Evolutionary conservation across 768 basidiomycete genomes (phyloP).

Genomic region (Collybia sp.): DNA sequence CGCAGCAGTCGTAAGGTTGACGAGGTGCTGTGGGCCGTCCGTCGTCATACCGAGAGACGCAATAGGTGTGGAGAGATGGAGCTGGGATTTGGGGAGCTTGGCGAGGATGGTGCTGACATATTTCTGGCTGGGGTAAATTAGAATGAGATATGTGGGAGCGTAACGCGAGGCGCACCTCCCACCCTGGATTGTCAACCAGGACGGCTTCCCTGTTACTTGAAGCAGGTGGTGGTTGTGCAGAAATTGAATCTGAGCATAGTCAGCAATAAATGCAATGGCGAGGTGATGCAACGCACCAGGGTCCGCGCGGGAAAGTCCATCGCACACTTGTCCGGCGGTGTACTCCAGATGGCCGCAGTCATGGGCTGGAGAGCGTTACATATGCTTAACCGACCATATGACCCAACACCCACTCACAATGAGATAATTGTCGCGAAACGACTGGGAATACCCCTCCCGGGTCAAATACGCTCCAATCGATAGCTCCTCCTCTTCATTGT

Average conservation of each 20-base stretch:
- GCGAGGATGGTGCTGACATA: slow-evolving; percentile 64
- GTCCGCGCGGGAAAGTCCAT: slow-evolving; percentile 70
- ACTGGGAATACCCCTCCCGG: slow-evolving; percentile 58
- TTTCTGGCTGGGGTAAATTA: slow-evolving; percentile 35
- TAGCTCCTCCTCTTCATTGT: slow-evolving; percentile 36
- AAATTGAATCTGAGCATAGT: slow-evolving; percentile 48
- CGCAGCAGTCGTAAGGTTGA: slow-evolving; percentile 41
- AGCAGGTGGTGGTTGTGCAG: slow-evolving; percentile 73
- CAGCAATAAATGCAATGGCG: background rate
- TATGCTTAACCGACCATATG: background rate
- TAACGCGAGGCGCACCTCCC: slow-evolving; percentile 47
- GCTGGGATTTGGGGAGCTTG: slow-evolving; percentile 41
- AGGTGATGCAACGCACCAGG: slow-evolving; percentile 31
- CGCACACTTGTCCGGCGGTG: slow-evolving; percentile 64
- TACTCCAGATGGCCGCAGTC: slow-evolving; percentile 81
- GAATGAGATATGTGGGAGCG: background rate
- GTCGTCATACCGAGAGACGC: slow-evolving; percentile 31
- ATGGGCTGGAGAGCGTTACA: slow-evolving; percentile 47
- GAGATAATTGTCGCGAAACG: slow-evolving; percentile 71
- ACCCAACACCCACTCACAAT: slow-evolving; percentile 41
- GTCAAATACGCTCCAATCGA: slow-evolving; percentile 57
- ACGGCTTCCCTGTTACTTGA: slow-evolving; percentile 64
- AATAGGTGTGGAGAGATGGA: slow-evolving; percentile 61
- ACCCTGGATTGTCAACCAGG: slow-evolving; percentile 69
- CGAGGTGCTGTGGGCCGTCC: slow-evolving; percentile 15